Evolutionary conservation across 1,284 basidiomycete genomes (phyloP).

Genomic region (Malassezia furfur): DNA sequence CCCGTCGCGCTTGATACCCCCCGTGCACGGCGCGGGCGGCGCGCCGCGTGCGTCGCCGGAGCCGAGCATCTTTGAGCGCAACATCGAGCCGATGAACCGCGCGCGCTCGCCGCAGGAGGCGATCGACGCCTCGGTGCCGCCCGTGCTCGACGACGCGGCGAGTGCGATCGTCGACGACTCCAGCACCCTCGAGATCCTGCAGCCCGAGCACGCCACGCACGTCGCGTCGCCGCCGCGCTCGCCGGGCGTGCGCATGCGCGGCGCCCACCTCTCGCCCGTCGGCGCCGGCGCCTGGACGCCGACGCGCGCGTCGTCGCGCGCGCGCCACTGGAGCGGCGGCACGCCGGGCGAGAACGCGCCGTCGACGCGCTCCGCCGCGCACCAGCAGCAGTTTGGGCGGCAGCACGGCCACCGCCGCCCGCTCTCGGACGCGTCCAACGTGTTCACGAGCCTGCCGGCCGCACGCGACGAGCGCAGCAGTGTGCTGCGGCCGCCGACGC

Average conservation of each 20-base stretch:
- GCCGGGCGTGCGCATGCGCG: not conserved
- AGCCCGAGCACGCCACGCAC: constrained; percentile 16
- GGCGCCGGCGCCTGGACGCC: not conserved
- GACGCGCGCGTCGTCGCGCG: not conserved
- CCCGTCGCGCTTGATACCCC: not conserved
- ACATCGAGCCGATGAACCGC: constrained; percentile 44
- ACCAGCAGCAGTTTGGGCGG: constrained; percentile 4
- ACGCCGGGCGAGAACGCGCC: not conserved
- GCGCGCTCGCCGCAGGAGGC: constrained; percentile 37
- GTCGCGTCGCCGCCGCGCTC: constrained; percentile 1
- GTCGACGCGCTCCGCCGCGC: not conserved
- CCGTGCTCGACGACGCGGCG: constrained; percentile 42
- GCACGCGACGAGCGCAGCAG: constrained; percentile 1
- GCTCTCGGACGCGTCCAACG: constrained; percentile 7
- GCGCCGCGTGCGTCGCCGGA: constrained; percentile 3
- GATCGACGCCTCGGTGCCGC: constrained; percentile 41
- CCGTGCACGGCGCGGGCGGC: no score
- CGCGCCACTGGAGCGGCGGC: not conserved
- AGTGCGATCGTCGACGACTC: constrained; percentile 39
- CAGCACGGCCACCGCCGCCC: constrained; percentile 11
- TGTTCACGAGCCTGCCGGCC: not conserved
- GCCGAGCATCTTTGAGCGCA: constrained; percentile 42
- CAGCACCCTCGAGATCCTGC: constrained; percentile 35
- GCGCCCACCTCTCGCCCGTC: not conserved
- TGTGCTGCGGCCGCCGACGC: not conserved